These are phyloP conservation scores for Neopestalotiopsis clavispora DNA, from an alignment of 2,329 filamentous ascomycete species.

Conservation along the genomic window DNA sequence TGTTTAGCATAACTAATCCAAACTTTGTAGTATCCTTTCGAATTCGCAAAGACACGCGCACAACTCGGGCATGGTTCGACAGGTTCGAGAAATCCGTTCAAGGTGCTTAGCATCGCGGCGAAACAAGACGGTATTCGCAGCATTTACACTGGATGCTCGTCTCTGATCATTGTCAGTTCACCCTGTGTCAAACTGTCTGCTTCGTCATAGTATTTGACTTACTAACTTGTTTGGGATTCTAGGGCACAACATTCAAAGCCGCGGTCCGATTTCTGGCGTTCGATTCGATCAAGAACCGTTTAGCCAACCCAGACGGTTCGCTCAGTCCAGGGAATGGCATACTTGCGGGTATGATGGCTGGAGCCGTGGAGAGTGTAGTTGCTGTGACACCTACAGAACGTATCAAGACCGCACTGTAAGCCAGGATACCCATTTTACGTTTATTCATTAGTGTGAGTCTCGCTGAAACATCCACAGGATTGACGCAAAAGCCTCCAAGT, in stretches of 20 bases:
- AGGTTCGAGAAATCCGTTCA: slow-evolving; percentile 61
- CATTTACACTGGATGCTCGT: neutral
- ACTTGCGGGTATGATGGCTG: slow-evolving; percentile 67
- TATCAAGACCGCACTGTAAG: slow-evolving; percentile 67
- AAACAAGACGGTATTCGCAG: neutral
- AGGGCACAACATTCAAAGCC: neutral
- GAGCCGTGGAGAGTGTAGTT: slow-evolving; percentile 64
- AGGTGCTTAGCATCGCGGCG: slow-evolving; percentile 23
- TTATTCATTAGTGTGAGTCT: neutral
- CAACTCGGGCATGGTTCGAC: neutral
- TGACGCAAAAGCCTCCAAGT: too few relatives aligned
- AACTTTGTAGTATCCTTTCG: neutral
- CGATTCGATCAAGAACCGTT: neutral
- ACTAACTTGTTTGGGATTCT: too few relatives aligned
- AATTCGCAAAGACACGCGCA: neutral
- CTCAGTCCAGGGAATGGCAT: slow-evolving; percentile 61
- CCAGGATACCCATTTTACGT: neutral
- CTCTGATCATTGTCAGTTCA: neutral
- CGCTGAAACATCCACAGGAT: neutral
- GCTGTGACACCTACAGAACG: slow-evolving; percentile 72
- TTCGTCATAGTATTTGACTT: too few relatives aligned
- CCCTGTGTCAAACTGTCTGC: too few relatives aligned
- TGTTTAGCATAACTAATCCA: neutral
- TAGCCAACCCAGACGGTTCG: slow-evolving; percentile 42
- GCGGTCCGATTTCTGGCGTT: neutral